phyloP scores from a whole-genome alignment of 352 stramenopile genomes.

The Phytopythium oedochilum region DNA sequence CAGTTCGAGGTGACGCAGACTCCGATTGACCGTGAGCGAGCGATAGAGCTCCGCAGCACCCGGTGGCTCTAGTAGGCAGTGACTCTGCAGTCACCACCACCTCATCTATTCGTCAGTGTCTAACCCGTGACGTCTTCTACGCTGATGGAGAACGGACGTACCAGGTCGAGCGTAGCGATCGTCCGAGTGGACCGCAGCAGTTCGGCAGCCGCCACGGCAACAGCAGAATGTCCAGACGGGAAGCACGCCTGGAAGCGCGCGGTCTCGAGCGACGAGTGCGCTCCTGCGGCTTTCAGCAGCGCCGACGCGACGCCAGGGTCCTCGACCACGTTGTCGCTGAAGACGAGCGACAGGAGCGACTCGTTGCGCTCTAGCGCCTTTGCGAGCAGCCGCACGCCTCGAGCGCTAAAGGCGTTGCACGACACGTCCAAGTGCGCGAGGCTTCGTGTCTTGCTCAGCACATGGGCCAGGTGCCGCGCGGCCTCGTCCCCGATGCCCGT shows the following conservation, averaged over 20 bases:
- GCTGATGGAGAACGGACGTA: conserved; percentile 8
- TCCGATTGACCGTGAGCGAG: conserved; percentile 40
- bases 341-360: conserved; percentile 43
- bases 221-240: conserved; percentile 13
- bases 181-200: conserved; percentile 21
- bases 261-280: conserved; percentile 34
- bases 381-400: conserved; percentile 36
- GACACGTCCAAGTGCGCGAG: conserved; percentile 53
- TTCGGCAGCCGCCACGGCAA: conserved; percentile 26
- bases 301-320: conserved; percentile 21
- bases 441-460: conserved; percentile 37
- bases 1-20: conserved; percentile 50
- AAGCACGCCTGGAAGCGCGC: conserved; percentile 61
- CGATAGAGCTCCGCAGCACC: conserved; percentile 58
- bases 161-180: conserved; percentile 49
- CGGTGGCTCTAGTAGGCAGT: conserved; percentile 53
- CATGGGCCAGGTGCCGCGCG: conserved; percentile 33
- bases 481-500: conserved; percentile 55
- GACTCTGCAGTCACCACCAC: conserved; percentile 37
- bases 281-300: conserved; percentile 28
- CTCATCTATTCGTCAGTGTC: background rate
- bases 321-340: conserved; percentile 55
- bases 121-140: background rate
- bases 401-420: conserved; percentile 36
- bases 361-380: conserved; percentile 39